These are phyloP conservation scores for Amoebophrya sp. DNA, from an alignment of 169 alveolate genomes.

Conservation along the genomic window DNA sequence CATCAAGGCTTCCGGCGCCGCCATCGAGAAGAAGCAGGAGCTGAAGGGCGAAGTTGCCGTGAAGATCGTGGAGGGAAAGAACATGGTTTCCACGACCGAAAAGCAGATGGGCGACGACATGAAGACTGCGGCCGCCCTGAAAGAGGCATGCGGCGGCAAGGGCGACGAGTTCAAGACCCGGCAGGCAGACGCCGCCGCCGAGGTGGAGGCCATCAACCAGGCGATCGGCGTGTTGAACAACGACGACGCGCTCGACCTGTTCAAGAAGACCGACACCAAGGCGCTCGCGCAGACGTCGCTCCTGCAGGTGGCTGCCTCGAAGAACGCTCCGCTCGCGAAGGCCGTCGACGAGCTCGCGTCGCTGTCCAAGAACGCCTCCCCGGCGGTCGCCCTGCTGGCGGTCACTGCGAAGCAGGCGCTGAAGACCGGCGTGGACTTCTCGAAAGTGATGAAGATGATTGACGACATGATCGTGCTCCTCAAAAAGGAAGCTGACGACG, in stretches of 20 bases:
- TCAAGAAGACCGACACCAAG: constrained; percentile 8
- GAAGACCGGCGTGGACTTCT: constrained; percentile 16
- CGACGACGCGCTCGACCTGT: constrained; percentile 6
- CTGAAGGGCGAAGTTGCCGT: not conserved
- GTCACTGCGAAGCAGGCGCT: constrained; percentile 23
- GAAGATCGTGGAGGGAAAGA: not conserved
- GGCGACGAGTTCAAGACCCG: not conserved
- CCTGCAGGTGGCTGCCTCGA: not conserved
- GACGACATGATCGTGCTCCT: constrained; percentile 22
- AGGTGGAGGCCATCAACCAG: not conserved
- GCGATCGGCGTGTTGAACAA: not conserved
- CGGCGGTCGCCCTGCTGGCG: constrained; percentile 22
- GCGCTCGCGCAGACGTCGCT: not conserved
- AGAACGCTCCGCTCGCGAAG: not conserved
- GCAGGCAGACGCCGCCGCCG: not conserved
- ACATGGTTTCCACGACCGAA: not conserved
- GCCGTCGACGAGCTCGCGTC: not conserved
- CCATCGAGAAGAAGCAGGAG: not conserved
- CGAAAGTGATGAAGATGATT: constrained; percentile 22
- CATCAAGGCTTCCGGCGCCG: not conserved
- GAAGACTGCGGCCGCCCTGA: not conserved
- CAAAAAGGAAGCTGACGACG: constrained; percentile 23
- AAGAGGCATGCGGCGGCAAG: not conserved
- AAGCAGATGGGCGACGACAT: not conserved
- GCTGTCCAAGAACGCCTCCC: not conserved